Conservation (phyloP, 2,329 filamentous ascomycete species). For the Neopestalotiopsis clavispora region DNA sequence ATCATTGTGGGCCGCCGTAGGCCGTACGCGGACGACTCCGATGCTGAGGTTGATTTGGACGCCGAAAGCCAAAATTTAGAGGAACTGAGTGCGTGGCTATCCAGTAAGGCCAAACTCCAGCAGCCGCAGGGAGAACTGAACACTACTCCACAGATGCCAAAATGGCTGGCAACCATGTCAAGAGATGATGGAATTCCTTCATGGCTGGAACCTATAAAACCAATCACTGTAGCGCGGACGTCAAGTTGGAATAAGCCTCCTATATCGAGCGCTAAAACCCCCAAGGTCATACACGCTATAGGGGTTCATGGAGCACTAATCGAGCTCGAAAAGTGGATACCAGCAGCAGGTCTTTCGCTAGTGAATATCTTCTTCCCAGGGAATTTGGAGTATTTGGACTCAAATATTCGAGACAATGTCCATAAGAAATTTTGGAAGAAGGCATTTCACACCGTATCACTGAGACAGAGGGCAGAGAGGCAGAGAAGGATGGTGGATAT, state of each 20-base stretch:
- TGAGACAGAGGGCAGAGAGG: constrained; percentile 19
- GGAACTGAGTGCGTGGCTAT: not conserved
- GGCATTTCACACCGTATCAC: constrained; percentile 19
- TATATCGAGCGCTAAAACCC: not conserved
- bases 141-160: not conserved
- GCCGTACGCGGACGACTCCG: constrained; percentile 18
- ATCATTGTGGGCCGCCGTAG: constrained; percentile 23
- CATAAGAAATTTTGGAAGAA: constrained; percentile 24
- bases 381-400: constrained; percentile 19
- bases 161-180: constrained; percentile 18
- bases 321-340: constrained; percentile 27
- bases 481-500: constrained; percentile 6
- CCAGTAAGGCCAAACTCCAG: too few species aligned
- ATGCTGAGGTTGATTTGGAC: constrained; percentile 10
- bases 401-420: constrained; percentile 19
- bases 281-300: constrained; percentile 13
- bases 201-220: constrained; percentile 20
- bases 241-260: not conserved
- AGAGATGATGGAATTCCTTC: constrained; percentile 16
- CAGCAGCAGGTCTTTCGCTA: constrained; percentile 23
- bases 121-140: too few species aligned
- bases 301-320: constrained; percentile 25
- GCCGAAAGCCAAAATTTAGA: not conserved
- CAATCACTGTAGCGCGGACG: not conserved
- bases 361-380: constrained; percentile 21